These are phyloP conservation scores for Trichoderma sp. DNA, from an alignment of 2,329 filamentous ascomycete genomes.

Conservation along the genomic window DNA sequence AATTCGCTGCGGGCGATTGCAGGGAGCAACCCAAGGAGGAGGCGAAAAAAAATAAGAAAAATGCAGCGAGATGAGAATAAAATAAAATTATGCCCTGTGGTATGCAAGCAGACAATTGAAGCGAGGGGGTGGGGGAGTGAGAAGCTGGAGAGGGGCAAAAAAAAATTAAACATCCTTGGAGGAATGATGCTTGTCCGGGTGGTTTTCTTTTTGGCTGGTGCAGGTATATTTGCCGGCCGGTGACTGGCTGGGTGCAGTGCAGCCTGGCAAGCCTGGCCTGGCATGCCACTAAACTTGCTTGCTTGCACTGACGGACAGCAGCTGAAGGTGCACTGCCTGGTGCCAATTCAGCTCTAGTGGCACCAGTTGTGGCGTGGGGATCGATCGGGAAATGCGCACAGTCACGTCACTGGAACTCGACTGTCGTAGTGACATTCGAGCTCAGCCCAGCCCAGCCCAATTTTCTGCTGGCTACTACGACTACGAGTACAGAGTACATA, in stretches of 20 bases:
- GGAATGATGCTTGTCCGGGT: neutral
- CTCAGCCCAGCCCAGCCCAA: too few species aligned
- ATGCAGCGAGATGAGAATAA: neutral
- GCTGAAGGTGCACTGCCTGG: neutral
- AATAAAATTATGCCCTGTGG: neutral
- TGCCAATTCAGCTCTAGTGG: neutral
- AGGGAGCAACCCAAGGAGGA: neutral
- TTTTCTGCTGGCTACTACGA: too few species aligned
- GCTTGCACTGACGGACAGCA: neutral
- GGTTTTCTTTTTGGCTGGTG: neutral
- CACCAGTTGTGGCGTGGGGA: neutral
- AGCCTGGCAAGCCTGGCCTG: neutral
- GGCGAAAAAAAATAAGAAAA: neutral
- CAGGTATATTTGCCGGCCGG: too few species aligned
- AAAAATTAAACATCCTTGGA: neutral
- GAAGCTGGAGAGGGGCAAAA: constrained; percentile 8
- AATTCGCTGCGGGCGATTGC: neutral
- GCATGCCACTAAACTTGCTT: neutral
- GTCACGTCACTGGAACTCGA: constrained; percentile 7
- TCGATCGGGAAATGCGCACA: constrained; percentile 6
- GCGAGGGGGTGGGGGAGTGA: constrained; percentile 12
- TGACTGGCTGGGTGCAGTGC: neutral
- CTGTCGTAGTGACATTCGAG: too few species aligned
- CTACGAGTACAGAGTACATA: neutral
- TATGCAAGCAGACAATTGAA: constrained; percentile 13